phyloP scores from a whole-genome alignment of 768 basidiomycete species.

The Suillus americanus region DNA sequence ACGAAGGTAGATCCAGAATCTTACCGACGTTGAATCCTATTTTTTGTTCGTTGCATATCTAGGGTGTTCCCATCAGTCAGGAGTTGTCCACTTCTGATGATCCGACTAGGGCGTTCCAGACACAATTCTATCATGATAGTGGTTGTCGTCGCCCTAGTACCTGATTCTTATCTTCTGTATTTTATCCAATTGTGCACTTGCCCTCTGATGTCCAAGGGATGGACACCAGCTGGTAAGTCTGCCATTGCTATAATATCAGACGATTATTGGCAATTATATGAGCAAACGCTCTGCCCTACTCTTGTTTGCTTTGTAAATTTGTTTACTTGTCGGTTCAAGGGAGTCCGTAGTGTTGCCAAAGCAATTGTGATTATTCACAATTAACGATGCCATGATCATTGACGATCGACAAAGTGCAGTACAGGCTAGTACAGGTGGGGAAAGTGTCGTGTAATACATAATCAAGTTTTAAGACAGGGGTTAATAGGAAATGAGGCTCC shows the following conservation, averaged over 20 bases:
- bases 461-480: background rate
- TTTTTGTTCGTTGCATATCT: background rate
- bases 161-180: background rate
- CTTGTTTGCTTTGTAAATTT: background rate
- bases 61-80: background rate
- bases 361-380: background rate
- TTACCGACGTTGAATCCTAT: background rate
- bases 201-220: conserved; percentile 2
- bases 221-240: background rate
- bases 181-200: background rate
- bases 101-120: background rate
- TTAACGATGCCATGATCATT: background rate
- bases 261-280: background rate
- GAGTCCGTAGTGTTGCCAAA: background rate
- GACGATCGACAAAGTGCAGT: background rate
- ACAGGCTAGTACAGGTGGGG: background rate
- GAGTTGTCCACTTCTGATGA: background rate
- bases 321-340: no score
- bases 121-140: background rate
- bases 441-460: background rate
- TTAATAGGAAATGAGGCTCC: background rate
- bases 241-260: background rate
- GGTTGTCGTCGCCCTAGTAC: background rate
- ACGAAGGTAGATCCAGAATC: background rate
- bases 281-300: background rate